Evolutionary conservation across 2,329 filamentous ascomycete genomes (phyloP).

Genomic region (Sphaerulina vaccinii): DNA sequence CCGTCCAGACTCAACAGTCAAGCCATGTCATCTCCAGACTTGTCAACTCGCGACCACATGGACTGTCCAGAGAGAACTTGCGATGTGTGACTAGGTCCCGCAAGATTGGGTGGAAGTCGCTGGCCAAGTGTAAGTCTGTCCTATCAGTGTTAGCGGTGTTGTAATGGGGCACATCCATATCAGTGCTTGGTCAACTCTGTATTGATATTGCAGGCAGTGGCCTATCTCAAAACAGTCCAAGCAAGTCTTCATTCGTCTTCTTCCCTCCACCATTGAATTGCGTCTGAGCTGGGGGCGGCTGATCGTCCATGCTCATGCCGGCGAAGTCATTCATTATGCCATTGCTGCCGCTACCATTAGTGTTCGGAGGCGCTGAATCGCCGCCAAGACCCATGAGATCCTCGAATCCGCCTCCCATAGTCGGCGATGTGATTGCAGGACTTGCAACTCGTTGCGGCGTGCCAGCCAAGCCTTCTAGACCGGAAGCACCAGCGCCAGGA

Average conservation of each 20-base stretch:
- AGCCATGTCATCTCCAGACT: too few species aligned
- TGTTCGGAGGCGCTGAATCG: slow-evolving; percentile 33
- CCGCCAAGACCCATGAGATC: slow-evolving; percentile 73
- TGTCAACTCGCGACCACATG: too few species aligned
- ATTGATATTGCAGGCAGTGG: neutral
- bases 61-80: too few species aligned
- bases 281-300: slow-evolving; percentile 63
- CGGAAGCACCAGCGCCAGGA: slow-evolving; percentile 50
- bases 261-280: slow-evolving; percentile 52
- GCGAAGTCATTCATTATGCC: slow-evolving; percentile 79
- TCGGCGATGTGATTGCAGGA: slow-evolving; percentile 51
- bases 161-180: neutral
- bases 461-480: slow-evolving; percentile 56
- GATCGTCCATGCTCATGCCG: slow-evolving; percentile 70
- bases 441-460: slow-evolving; percentile 70
- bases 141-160: too few species aligned
- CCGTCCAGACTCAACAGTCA: neutral
- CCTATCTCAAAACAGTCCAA: slow-evolving; percentile 52
- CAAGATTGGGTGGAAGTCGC: too few species aligned
- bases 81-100: too few species aligned
- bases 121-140: too few species aligned
- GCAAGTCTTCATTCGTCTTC: slow-evolving; percentile 53
- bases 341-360: slow-evolving; percentile 43
- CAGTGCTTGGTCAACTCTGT: neutral
- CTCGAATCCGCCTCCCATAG: slow-evolving; percentile 63